Percentiles rank a stretch among this genome's conserved stretches.
Conservation (phyloP, 768 basidiomycete genomes). For the Rhodosporidiobolus sp. region DNA sequence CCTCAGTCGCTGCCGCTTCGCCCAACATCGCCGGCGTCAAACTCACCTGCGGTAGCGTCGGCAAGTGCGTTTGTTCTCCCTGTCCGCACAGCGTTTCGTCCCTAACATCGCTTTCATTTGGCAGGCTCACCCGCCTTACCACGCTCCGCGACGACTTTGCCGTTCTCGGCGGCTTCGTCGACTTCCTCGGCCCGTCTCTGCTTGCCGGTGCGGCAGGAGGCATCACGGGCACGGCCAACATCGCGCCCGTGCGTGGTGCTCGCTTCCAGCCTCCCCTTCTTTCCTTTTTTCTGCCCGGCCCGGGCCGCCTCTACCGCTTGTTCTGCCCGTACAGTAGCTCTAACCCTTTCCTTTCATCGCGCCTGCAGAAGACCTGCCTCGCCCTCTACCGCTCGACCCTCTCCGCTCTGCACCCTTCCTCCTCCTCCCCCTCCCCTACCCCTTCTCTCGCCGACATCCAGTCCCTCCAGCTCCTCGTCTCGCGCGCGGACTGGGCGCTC, state of each 20-base stretch:
- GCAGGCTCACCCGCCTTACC: slow-evolving; percentile 23
- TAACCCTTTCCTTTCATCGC: slow-evolving; percentile 51
- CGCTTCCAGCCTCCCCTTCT: fast-evolving
- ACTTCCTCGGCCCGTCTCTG: slow-evolving; percentile 72
- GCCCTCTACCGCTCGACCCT: slow-evolving; percentile 50
- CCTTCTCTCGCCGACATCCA: slow-evolving; percentile 63
- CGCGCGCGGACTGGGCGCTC: slow-evolving; percentile 75
- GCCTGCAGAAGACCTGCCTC: slow-evolving; percentile 62
- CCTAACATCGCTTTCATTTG: not conserved
- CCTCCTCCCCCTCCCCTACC: slow-evolving; percentile 51
- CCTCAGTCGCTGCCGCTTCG: slow-evolving; percentile 6
- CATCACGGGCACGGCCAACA: slow-evolving; percentile 82
- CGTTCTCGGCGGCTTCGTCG: slow-evolving; percentile 78
- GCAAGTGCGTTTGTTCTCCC: slow-evolving; percentile 9
- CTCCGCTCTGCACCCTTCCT: no score
- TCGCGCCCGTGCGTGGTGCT: slow-evolving; percentile 62
- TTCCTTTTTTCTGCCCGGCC: no score
- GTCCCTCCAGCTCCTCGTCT: slow-evolving; percentile 72
- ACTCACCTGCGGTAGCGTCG: slow-evolving; percentile 90
- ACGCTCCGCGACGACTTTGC: slow-evolving; percentile 56
- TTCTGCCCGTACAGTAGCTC: not conserved
- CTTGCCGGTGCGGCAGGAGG: slow-evolving; percentile 78
- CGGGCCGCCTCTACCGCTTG: no score
- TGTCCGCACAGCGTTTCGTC: no score
- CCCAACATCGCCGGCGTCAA: slow-evolving; percentile 65